Conservation (phyloP, 257 asterid species). For the Capsicum rhomboideum region DNA sequence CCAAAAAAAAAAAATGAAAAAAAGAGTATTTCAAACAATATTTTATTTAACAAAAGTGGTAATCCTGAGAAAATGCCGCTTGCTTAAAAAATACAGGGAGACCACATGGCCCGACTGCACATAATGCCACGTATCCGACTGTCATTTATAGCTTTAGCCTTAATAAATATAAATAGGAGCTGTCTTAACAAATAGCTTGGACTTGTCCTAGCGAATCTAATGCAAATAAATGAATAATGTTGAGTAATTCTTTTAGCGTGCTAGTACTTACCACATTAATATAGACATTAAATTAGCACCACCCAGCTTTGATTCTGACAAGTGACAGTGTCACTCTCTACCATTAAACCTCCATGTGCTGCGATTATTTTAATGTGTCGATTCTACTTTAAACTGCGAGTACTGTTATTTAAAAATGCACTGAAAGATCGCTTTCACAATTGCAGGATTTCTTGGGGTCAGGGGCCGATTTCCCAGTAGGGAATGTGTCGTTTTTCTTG, state of each 20-base stretch:
- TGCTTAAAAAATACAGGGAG: not conserved
- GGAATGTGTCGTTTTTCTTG: conserved; percentile 87
- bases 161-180: not conserved
- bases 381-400: not conserved
- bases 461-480: conserved; percentile 90
- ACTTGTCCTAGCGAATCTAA: not conserved
- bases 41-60: not conserved
- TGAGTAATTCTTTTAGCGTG: not conserved
- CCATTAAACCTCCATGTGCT: not conserved
- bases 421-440: not conserved
- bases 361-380: not conserved
- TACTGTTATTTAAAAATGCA: not conserved
- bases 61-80: not conserved
- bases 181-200: not conserved
- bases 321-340: not conserved
- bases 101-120: not conserved
- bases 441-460: conserved; percentile 82
- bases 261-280: too few relatives aligned
- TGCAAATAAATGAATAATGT: not conserved
- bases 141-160: not conserved
- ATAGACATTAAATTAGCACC: not conserved
- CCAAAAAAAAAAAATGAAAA: not conserved
- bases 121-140: not conserved
- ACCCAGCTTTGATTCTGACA: not conserved
- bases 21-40: not conserved